phyloP scores from a whole-genome alignment of 495 filamentous ascomycete species.

The Penicillium tannophilum region DNA sequence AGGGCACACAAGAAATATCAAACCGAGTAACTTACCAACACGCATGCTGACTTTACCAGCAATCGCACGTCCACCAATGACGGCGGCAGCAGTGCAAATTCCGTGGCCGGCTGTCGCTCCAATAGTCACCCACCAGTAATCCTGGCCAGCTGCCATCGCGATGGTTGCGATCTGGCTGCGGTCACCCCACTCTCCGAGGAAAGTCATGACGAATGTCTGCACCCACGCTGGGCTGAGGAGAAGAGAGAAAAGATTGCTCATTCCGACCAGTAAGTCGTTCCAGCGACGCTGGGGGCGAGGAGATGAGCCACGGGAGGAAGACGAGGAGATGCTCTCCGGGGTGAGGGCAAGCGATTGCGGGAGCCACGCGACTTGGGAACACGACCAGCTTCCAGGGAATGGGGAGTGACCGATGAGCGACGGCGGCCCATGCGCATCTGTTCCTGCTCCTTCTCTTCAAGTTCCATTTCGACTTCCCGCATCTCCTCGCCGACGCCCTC shows the following conservation, averaged over 20 bases:
- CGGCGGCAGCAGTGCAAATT: slow-evolving; percentile 89
- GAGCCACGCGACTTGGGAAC: slow-evolving; percentile 47
- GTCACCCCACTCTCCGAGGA: slow-evolving; percentile 97
- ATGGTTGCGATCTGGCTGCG: slow-evolving; percentile 98
- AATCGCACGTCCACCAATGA: slow-evolving; percentile 88
- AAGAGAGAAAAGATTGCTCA: slow-evolving; percentile 85
- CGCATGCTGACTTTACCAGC: slow-evolving; percentile 93
- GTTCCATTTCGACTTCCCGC: slow-evolving; percentile 93
- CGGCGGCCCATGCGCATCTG: slow-evolving; percentile 55
- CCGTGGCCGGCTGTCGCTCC: slow-evolving; percentile 87
- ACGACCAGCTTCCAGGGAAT: slow-evolving; percentile 52
- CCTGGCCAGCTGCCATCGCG: slow-evolving; percentile 96
- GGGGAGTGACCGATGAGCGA: slow-evolving; percentile 55
- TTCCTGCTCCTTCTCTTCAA: slow-evolving; percentile 88
- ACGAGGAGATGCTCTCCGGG: slow-evolving; percentile 57
- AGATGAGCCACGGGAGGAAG: slow-evolving; percentile 60
- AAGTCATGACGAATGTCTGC: slow-evolving; percentile 98
- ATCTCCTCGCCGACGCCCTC: slow-evolving; percentile 94
- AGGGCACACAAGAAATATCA: not conserved
- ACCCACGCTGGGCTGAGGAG: slow-evolving; percentile 96
- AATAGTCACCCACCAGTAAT: slow-evolving; percentile 98
- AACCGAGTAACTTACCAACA: slow-evolving; percentile 73
- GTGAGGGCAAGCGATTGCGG: slow-evolving; percentile 53
- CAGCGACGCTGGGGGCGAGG: slow-evolving; percentile 45
- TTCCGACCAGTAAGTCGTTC: slow-evolving; percentile 54